Conservation (phyloP, 2,329 filamentous ascomycete genomes). For the Byssochlamys sp. region DNA sequence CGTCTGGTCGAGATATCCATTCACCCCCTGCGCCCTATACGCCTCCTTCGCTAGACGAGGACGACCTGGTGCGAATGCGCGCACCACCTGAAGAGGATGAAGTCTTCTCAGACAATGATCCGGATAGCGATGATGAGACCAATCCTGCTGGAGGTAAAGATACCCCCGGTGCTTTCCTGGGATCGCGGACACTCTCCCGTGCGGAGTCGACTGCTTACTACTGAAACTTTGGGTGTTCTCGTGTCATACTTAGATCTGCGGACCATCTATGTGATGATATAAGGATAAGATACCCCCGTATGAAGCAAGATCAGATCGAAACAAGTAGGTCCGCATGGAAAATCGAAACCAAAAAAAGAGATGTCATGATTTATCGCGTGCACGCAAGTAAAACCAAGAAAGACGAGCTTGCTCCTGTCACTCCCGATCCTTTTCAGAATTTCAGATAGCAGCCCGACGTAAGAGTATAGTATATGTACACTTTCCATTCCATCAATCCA, state of each 20-base stretch:
- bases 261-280: neutral
- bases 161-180: conserved; percentile 27
- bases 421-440: conserved; percentile 6
- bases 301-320: neutral
- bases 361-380: conserved; percentile 20
- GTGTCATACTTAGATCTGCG: neutral
- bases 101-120: conserved; percentile 7
- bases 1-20: conserved; percentile 80
- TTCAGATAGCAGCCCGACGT: neutral
- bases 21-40: conserved; percentile 55
- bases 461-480: neutral
- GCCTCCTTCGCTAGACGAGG: conserved; percentile 55
- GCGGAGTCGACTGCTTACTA: conserved; percentile 28
- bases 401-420: conserved; percentile 6
- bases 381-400: conserved; percentile 12
- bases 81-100: conserved; percentile 46
- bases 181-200: conserved; percentile 5
- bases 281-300: neutral
- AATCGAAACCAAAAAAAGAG: conserved; percentile 1
- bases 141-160: conserved; percentile 8
- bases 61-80: conserved; percentile 51
- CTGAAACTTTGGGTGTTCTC: conserved; percentile 11
- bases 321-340: neutral
- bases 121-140: conserved; percentile 30
- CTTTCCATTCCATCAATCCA: conserved; percentile 1